These are phyloP conservation scores for Cucurbita argyrosperma DNA, from an alignment of 306 rosid species.

Conservation along the genomic window DNA sequence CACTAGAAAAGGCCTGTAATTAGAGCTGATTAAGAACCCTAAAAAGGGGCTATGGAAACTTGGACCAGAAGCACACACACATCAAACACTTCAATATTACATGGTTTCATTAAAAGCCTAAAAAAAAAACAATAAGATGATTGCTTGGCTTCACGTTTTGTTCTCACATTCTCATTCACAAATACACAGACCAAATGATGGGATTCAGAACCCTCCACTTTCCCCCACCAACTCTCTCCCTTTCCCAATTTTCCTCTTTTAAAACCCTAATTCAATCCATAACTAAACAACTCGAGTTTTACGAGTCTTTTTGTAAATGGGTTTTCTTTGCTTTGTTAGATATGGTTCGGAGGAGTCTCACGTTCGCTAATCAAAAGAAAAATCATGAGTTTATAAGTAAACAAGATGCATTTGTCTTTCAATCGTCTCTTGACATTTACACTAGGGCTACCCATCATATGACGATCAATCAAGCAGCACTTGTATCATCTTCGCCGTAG, in stretches of 20 bases:
- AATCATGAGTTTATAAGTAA: no score
- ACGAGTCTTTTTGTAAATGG: no score
- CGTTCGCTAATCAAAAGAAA: no score
- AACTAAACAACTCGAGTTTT: no score
- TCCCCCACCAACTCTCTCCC: background rate
- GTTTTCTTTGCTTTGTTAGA: no score
- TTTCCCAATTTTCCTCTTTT: background rate
- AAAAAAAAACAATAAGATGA: background rate
- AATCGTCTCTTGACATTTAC: no score
- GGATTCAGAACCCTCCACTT: constrained; percentile 3
- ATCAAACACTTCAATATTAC: background rate
- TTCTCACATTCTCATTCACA: background rate
- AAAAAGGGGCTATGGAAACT: constrained; percentile 18
- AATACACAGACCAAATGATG: constrained; percentile 2
- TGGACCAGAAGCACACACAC: constrained; percentile 26
- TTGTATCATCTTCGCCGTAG: no score
- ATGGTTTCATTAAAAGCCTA: background rate
- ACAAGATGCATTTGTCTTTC: no score
- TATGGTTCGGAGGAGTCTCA: no score
- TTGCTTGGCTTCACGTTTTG: constrained; percentile 7
- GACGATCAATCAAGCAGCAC: no score
- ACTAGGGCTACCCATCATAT: no score
- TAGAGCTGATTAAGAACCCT: constrained; percentile 6
- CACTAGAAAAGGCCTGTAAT: constrained; percentile 65
- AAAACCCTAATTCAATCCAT: no score